Evolutionary conservation across 495 filamentous ascomycete species (phyloP), one percentile per base, ranked within the genome.

Genomic region (Lophium mytilinum): DNA sequence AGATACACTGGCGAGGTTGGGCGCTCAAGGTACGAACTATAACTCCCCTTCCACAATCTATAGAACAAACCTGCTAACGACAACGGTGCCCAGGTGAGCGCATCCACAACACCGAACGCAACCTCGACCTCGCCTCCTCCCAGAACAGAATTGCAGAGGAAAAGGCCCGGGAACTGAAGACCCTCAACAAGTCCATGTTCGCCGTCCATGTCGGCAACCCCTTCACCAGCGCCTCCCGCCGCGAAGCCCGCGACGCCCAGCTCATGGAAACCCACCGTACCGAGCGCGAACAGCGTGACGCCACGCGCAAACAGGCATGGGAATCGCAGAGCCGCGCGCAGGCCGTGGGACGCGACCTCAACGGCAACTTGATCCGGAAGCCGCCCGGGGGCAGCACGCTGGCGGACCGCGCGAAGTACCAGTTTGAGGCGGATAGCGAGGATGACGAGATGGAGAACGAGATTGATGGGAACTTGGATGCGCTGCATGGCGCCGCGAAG

Each of bases 171-270:
- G 88, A 94, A 60, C 70, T 95, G 12, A 89, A 88, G 71, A 83
- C 77, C 0, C 73, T 85, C 8, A 95, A 91, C 64, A 78, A 83
- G 61, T 86, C 81, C 71, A 92, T 94, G 89, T 92, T 93, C 58
- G 84, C 85, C 10, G 40, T 68, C 35, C 63, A 67, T 21, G 65
- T 59, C 4, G 55, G 51, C 21, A 67, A 67, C 37, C 56, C 56
- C 17, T 53, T 53, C 37, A 59, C 50, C 3, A 34, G 33, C 34
- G 6, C 19, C 34, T 40, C 14, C 10, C 14, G 36, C 4, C 76
- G 73, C 1, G 75, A 78, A 18, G 80, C 81, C 39, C 76, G 79
- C 42, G 87, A 92, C 78, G 83, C 18, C 76, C 73, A 4, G 74
- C 77, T 19, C 78, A 81, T 43, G 76, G 81, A 81, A 30, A 80